A percentile compares a stretch with the other conserved stretches of the same genome.
Conservation (phyloP, 768 basidiomycete species). For the Crassisporium funariophilum region DNA sequence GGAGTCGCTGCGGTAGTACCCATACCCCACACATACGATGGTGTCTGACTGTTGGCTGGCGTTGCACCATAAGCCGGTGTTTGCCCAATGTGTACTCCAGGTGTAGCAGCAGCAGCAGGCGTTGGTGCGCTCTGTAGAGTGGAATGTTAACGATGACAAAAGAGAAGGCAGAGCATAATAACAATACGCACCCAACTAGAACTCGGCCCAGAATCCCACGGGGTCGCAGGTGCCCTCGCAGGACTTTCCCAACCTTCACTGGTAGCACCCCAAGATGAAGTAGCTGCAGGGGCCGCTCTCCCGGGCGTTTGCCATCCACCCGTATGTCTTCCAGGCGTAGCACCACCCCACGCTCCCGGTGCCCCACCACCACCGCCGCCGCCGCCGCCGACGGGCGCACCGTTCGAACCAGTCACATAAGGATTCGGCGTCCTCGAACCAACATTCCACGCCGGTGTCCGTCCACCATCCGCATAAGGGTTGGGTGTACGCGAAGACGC, state of each 20-base stretch:
- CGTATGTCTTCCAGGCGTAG: slow-evolving; percentile 42
- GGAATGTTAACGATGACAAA: not conserved
- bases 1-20: slow-evolving; percentile 39
- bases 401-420: slow-evolving; percentile 56
- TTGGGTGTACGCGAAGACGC: slow-evolving; percentile 66
- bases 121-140: slow-evolving; percentile 49
- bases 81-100: slow-evolving; percentile 34
- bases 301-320: slow-evolving; percentile 26
- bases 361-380: too few species aligned
- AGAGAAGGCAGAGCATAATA: slow-evolving; percentile 1
- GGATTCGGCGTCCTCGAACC: slow-evolving; percentile 67
- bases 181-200: slow-evolving; percentile 30
- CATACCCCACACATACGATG: slow-evolving; percentile 24
- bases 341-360: slow-evolving; percentile 56
- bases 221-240: slow-evolving; percentile 7
- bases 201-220: slow-evolving; percentile 10
- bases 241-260: slow-evolving; percentile 27
- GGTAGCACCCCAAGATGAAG: slow-evolving; percentile 29
- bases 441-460: slow-evolving; percentile 70
- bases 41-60: slow-evolving; percentile 35
- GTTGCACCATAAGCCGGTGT: slow-evolving; percentile 40
- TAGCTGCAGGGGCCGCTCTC: slow-evolving; percentile 7
- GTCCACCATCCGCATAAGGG: slow-evolving; percentile 59
- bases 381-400: not conserved
- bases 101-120: slow-evolving; percentile 49